Evolutionary conservation across 1,139 yeast genomes (phyloP), one percentile per base, ranked within the genome.

Genomic region (Sugiyamaella neomexicana): DNA sequence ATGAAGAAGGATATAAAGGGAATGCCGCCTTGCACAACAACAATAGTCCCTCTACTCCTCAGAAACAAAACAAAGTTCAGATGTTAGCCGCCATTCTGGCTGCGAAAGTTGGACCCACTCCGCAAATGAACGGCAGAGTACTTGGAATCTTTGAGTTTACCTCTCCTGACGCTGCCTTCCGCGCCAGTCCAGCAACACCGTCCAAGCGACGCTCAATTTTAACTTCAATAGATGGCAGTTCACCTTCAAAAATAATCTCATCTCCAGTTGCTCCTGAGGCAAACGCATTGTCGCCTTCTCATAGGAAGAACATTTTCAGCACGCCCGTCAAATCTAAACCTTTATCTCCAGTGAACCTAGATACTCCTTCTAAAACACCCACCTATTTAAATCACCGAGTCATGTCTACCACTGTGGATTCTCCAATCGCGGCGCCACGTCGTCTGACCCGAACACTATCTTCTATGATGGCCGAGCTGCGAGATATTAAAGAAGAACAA

Each of bases 111-210:
- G 91, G 91, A 0, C 93, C 93, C 0, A 86, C 93, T 0, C 93
- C 93, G 0, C 91, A 85, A 60, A 76, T 86, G 8, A 77, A 83
- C 57, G 93, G 93, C 0, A 77, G 82, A 41, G 87, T 85, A 0
- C 65, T 85, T 44, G 83, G 90, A 9, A 75, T 86, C 10, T 83
- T 86, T 62, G 90, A 85, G 59, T 71, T 79, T 43, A 67, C 76
- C 55, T 74, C 80, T 1, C 80, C 82, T 1, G 41, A 45, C n/a
- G n/a, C n/a, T 6, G 10, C 10, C 39, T 15, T 12, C 46, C 50
- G 29, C 17, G 12, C 40, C 5, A 17, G 12, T 20, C n/a, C 32
- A 23, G 6, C 12, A n/a, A 34, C 52, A 6, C 52, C 46, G 7
- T 49, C 42, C 8, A 49, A 36, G 36, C 16, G 20, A n/a, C 29